phyloP scores from a whole-genome alignment of 2,329 filamentous ascomycete species.

The Xylaria multiplex region DNA sequence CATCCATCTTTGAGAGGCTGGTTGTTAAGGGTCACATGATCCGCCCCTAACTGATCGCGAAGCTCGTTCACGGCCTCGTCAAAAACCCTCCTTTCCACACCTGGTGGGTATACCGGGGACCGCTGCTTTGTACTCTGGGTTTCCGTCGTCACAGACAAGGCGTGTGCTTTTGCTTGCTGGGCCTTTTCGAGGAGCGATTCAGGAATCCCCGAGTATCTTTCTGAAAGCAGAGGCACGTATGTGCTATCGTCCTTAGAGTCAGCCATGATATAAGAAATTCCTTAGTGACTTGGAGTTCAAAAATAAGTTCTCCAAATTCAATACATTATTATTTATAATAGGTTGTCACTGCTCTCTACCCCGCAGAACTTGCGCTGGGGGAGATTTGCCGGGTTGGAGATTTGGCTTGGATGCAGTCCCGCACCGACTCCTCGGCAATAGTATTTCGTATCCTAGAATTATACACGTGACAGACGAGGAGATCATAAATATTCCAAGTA shows the following conservation, averaged over 20 bases:
- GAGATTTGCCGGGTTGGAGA: constrained; percentile 31
- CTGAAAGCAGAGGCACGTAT: constrained; percentile 50
- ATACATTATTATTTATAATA: constrained; percentile 4
- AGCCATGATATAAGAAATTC: constrained; percentile 20
- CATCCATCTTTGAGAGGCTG: constrained; percentile 55
- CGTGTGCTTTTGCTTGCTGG: constrained; percentile 46
- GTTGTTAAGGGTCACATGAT: constrained; percentile 55
- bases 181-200: constrained; percentile 52
- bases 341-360: constrained; percentile 14
- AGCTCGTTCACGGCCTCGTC: constrained; percentile 52
- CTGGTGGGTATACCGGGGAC: constrained; percentile 52
- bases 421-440: constrained; percentile 27
- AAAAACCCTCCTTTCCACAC: constrained; percentile 50
- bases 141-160: constrained; percentile 52
- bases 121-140: constrained; percentile 44
- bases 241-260: constrained; percentile 42
- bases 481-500: background rate
- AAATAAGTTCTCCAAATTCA: background rate
- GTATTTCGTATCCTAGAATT: background rate
- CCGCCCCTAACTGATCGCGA: constrained; percentile 48
- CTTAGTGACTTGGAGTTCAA: background rate
- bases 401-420: constrained; percentile 16
- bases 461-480: background rate
- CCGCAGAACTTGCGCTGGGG: constrained; percentile 18
- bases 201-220: constrained; percentile 54